These are phyloP conservation scores for Porosira glacialis DNA, from an alignment of 352 stramenopile genomes.

Conservation along the genomic window DNA sequence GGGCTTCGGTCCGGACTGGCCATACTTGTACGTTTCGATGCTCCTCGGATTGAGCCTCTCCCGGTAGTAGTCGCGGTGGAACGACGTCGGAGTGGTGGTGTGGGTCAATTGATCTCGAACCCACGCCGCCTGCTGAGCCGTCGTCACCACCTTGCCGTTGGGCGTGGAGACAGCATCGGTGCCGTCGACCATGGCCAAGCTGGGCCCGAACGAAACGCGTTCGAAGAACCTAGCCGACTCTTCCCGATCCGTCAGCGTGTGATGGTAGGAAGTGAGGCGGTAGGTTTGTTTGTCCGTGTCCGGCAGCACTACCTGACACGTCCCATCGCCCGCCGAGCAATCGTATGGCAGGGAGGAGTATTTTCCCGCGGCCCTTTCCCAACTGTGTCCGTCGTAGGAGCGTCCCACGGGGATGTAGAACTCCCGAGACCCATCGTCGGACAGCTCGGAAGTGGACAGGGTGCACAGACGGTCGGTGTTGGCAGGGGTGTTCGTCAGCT, in stretches of 20 bases:
- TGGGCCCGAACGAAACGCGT: constrained; percentile 38
- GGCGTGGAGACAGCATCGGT: too few species aligned
- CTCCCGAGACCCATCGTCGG: neutral
- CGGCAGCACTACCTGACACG: constrained; percentile 16
- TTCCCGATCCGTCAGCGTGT: constrained; percentile 8
- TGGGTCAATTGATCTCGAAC: too few species aligned
- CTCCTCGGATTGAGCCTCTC: constrained; percentile 29
- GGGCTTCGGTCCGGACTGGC: constrained; percentile 23
- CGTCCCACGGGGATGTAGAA: constrained; percentile 50
- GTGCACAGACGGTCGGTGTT: constrained; percentile 28
- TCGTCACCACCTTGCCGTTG: too few species aligned
- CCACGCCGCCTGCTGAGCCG: too few species aligned
- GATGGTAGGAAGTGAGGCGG: constrained; percentile 15
- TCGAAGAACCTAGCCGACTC: constrained; percentile 42
- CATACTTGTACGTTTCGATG: constrained; percentile 32
- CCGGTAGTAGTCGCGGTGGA: constrained; percentile 40
- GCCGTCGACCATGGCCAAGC: neutral
- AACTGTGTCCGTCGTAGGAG: too few species aligned
- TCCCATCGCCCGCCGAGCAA: constrained; percentile 5
- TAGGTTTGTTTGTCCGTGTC: constrained; percentile 4
- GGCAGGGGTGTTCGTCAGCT: constrained; percentile 23
- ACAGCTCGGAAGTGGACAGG: neutral
- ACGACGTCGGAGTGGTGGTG: neutral
- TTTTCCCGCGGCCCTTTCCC: too few species aligned
- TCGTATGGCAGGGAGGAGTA: constrained; percentile 12